phyloP scores from a whole-genome alignment of 495 filamentous ascomycete genomes.

The Hypoxylon intermedium region DNA sequence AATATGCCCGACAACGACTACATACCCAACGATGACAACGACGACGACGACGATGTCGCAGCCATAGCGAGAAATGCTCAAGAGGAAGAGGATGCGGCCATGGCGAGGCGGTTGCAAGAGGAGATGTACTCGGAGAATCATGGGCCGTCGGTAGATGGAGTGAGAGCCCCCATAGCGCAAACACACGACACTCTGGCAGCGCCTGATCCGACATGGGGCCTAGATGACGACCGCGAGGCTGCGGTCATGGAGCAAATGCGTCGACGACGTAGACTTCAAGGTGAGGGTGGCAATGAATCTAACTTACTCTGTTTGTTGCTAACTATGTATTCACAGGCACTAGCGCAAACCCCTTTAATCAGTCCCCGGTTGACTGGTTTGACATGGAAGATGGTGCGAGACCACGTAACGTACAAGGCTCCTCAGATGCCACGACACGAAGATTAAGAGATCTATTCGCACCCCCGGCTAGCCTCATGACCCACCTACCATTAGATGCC shows the following conservation, averaged over 20 bases:
- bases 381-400: conserved; percentile 48
- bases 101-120: conserved; percentile 89
- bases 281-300: conserved; percentile 41
- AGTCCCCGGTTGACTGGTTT: conserved; percentile 74
- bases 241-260: conserved; percentile 72
- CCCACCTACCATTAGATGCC: conserved; percentile 72
- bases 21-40: conserved; percentile 43
- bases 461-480: conserved; percentile 89
- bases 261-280: conserved; percentile 55
- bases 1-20: conserved; percentile 46
- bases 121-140: conserved; percentile 75
- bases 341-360: conserved; percentile 78
- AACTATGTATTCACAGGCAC: conserved; percentile 13
- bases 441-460: conserved; percentile 88
- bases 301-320: background rate
- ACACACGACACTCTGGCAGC: conserved; percentile 91
- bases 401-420: conserved; percentile 2
- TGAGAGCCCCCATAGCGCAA: conserved; percentile 89
- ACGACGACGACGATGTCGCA: conserved; percentile 46
- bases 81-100: conserved; percentile 88
- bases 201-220: conserved; percentile 54
- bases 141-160: conserved; percentile 59
- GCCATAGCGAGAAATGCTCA: conserved; percentile 51
- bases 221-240: conserved; percentile 64
- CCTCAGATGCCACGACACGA: conserved; percentile 33